Conservation (phyloP, 768 basidiomycete genomes). For the Xerocomus brunneocitrinus region DNA sequence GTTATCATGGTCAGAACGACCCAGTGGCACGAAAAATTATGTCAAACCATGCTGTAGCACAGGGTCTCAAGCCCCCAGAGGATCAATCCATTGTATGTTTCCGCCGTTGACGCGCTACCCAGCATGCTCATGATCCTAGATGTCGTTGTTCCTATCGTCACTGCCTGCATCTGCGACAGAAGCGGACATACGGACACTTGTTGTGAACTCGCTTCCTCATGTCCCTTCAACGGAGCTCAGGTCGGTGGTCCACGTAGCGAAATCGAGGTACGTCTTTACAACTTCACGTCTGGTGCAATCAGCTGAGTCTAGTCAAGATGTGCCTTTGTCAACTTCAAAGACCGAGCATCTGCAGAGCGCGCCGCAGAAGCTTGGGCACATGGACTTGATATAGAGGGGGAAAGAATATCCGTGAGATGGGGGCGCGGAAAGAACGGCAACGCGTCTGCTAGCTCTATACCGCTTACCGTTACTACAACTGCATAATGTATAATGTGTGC, state of each 20-base stretch:
- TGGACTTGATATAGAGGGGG: slow-evolving; percentile 82
- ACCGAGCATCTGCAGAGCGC: slow-evolving; percentile 75
- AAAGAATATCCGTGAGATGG: slow-evolving; percentile 77
- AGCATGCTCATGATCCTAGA: slow-evolving; percentile 42
- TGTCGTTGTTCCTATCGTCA: slow-evolving; percentile 80
- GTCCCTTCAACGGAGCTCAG: slow-evolving; percentile 63
- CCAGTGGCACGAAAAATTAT: slow-evolving; percentile 93
- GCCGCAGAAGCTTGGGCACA: slow-evolving; percentile 90
- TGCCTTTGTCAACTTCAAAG: slow-evolving; percentile 93
- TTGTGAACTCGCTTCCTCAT: slow-evolving; percentile 62
- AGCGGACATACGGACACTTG: slow-evolving; percentile 65
- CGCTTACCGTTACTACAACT: slow-evolving; percentile 5
- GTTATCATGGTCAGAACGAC: slow-evolving; percentile 90
- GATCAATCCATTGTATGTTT: slow-evolving; percentile 76
- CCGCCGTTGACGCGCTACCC: not conserved
- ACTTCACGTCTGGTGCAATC: not conserved
- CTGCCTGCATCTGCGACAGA: slow-evolving; percentile 70
- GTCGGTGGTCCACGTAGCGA: slow-evolving; percentile 81
- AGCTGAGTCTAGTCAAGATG: slow-evolving; percentile 47
- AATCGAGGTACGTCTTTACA: slow-evolving; percentile 53
- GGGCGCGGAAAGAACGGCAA: slow-evolving; percentile 66
- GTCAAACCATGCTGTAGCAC: slow-evolving; percentile 66
- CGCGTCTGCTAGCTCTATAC: slow-evolving; percentile 14
- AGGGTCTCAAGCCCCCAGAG: slow-evolving; percentile 87
- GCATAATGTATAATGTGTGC: slow-evolving; percentile 10